Evolutionary conservation across 495 filamentous ascomycete genomes (phyloP), one percentile per base, ranked within the genome.

Genomic region (Thermochaetoides thermophila): DNA sequence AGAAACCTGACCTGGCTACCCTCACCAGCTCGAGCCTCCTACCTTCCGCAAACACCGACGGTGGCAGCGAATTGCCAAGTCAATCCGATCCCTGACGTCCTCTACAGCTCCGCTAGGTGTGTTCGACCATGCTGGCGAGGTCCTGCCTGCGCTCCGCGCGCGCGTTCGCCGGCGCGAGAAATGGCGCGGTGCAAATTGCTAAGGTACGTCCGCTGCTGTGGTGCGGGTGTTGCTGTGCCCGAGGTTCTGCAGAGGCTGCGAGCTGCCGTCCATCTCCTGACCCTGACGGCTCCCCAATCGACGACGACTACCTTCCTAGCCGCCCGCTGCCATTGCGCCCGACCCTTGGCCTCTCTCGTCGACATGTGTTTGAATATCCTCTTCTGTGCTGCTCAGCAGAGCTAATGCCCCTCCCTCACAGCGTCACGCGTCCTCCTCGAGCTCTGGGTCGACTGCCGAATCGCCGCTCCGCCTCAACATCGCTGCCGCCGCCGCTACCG

Each of bases 71-170:
- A 55, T 55, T 57, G 50, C 53, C 52, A 46, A 46, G 53, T 53
- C 53, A 42, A 43, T 37, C 44, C 46, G 40, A 53, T 43, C 44
- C 22, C 34, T 49, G 35, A 47, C 44, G 39, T 36, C 37, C 35
- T 47, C 50, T 52, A 45, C 56, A 57, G 58, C 56, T 57, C 52
- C 50, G 57, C 57, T 50, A 60, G 61, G 42, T 46, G 55, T 57
- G 63, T 6, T 60, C 61, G 55, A 74, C 50, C 52, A 94, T 94
- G 85, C 68, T 92, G 73, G 78, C 79, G 63, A 76, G 83, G 64
- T 80, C 82, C 56, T 71, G 69, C 55, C 63, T 85, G 66, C 82
- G 83, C 60, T 68, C 76, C 54, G 69, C 74, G 70, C 82, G 83
- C 69, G 65, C 74, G 47, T 63, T 80, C 63, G 79, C 75, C 62